Evolutionary conservation across 805 yeast genomes (phyloP).

Genomic region (Torulaspora franciscae): DNA sequence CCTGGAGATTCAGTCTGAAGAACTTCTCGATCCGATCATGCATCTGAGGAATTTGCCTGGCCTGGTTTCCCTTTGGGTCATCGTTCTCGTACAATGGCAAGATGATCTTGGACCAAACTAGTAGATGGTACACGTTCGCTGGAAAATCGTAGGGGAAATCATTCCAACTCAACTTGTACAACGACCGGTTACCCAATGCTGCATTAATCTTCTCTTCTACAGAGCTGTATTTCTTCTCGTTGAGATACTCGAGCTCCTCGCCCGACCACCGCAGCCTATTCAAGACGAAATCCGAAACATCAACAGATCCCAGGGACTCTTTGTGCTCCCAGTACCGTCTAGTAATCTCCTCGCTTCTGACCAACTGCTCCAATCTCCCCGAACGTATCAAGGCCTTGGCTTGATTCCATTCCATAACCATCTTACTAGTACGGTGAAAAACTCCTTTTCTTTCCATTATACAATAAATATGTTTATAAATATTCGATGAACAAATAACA

Average conservation of each 20-base stretch:
- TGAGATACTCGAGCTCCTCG: conserved; percentile 24
- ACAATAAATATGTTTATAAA: background rate
- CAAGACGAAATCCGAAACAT: conserved; percentile 48
- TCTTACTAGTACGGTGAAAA: background rate
- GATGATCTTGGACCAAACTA: conserved; percentile 62
- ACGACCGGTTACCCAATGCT: conserved; percentile 28
- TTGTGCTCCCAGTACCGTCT: conserved; percentile 46
- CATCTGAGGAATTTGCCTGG: conserved; percentile 36
- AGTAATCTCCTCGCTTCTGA: conserved; percentile 45
- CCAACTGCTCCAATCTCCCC: conserved; percentile 45
- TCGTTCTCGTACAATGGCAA: conserved; percentile 46
- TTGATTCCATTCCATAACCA: conserved; percentile 43
- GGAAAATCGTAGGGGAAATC: conserved; percentile 66
- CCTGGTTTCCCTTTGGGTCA: conserved; percentile 13
- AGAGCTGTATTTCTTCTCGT: conserved; percentile 17
- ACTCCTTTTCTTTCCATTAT: conserved; percentile 1
- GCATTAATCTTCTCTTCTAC: conserved; percentile 22
- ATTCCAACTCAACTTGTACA: conserved; percentile 44
- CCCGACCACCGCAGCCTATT: conserved; percentile 50
- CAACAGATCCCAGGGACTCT: conserved; percentile 36
- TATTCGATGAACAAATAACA: background rate
- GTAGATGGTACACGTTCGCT: conserved; percentile 48
- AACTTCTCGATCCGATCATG: conserved; percentile 45
- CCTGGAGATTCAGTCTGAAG: conserved; percentile 43
- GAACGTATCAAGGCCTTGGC: conserved; percentile 37